These are phyloP conservation scores for Dryas integrifolia DNA, from an alignment of 331 rosid species.

Conservation along the genomic window DNA sequence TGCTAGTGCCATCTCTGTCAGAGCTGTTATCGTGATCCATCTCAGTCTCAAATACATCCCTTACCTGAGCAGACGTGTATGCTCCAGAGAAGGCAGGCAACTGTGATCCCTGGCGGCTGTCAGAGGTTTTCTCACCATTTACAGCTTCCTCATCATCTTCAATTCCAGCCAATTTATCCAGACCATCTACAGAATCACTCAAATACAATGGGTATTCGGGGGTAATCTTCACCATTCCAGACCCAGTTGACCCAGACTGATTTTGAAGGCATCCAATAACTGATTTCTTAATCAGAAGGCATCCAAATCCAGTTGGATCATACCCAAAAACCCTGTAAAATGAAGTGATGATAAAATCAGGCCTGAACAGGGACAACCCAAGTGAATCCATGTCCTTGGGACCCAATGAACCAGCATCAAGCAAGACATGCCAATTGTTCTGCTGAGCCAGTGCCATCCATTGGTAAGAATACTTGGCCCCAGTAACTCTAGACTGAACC, in stretches of 20 bases:
- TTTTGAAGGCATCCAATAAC: conserved; percentile 84
- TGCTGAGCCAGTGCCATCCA: conserved; percentile 99
- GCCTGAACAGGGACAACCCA: conserved; percentile 87
- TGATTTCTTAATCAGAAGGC: conserved; percentile 89
- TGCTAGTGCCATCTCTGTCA: conserved; percentile 92
- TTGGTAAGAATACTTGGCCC: conserved; percentile 92
- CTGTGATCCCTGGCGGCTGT: conserved; percentile 62
- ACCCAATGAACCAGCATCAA: conserved; percentile 94
- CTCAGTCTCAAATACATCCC: conserved; percentile 91
- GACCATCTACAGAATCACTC: conserved; percentile 83
- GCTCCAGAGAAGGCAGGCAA: conserved; percentile 97
- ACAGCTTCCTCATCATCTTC: conserved; percentile 55
- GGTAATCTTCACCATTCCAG: conserved; percentile 94
- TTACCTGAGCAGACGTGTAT: conserved; percentile 85
- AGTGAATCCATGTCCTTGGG: conserved; percentile 99
- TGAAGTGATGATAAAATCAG: conserved; percentile 89
- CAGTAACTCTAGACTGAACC: conserved; percentile 94
- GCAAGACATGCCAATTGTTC: conserved; percentile 96
- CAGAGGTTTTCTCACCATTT: conserved; percentile 51
- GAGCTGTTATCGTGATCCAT: conserved; percentile 86
- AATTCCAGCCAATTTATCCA: conserved; percentile 61
- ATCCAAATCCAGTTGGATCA: conserved; percentile 98
- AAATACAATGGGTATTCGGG: conserved; percentile 90
- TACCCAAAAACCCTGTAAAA: conserved; percentile 92
- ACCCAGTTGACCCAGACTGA: conserved; percentile 84